Evolutionary conservation across 345 rosid genomes (phyloP), one percentile per base, ranked within the genome.

Genomic region (Brassica cretica): DNA sequence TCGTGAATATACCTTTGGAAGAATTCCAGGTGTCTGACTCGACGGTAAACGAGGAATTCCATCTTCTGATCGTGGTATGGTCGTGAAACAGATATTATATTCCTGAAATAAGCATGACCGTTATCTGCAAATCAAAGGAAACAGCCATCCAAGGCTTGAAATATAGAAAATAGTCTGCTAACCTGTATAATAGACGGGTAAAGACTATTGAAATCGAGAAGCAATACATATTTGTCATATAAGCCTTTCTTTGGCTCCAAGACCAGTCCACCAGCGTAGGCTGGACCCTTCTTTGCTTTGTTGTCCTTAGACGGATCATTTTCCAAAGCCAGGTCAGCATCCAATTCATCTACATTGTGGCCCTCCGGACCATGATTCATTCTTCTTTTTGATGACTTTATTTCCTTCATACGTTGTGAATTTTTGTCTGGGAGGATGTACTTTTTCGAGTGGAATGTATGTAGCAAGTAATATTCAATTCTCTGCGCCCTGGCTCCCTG

Each of bases 161-260:
- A 73, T 37, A 37, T 9, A 41, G 63, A 51, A 41, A 49, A 19
- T 30, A 76, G 69, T 62, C 73, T 65, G 79, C 68, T 82, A 81
- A 93, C 99, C 97, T 95, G 99, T 80, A 95, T 95, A 51, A 95
- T 95, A 81, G 99, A 95, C 67, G 99, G 99, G 77, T 95, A 95
- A 71, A 95, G 98, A 84, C 99, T 95, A 78, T 91, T 95, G 84
- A 93, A 95, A 86, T 95, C 99, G 65, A 93, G 88, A 86, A 95
- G 96, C 86, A 95, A 81, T 59, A 95, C 86, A 84, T 87, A 91
- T 84, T 89, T 95, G 86, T 95, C 99, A 83, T 93, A 95, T 76
- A 95, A 79, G 81, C 99, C 98, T 78, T 76, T 91, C 82, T 95
- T 95, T 30, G 98, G 99, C 87, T 95, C 99, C 89, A 95, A 84